Conservation (phyloP, 2,329 filamentous ascomycete species). For the Aspergillus terreus region DNA sequence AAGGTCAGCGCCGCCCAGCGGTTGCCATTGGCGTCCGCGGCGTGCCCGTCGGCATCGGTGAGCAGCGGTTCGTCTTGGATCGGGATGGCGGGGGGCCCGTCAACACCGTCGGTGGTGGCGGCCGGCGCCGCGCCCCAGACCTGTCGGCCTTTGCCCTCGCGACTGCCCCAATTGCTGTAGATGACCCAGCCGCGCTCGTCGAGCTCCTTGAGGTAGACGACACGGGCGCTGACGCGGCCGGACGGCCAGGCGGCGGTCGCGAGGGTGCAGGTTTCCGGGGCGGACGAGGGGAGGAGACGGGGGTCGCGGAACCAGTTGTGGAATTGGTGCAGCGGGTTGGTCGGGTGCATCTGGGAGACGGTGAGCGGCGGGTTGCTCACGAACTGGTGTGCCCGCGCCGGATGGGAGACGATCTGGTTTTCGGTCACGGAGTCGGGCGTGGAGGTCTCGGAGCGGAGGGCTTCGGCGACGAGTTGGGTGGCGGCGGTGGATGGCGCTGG, state of each 20-base stretch:
- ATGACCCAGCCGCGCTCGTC: conserved; percentile 80
- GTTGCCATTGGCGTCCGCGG: conserved; percentile 48
- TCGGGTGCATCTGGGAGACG: conserved; percentile 38
- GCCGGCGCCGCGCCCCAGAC: conserved; percentile 28
- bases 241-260: conserved; percentile 80
- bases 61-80: conserved; percentile 9
- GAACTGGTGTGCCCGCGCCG: conserved; percentile 43
- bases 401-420: conserved; percentile 31
- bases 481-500: conserved; percentile 10
- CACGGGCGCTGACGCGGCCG: conserved; percentile 76
- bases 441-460: conserved; percentile 29
- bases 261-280: conserved; percentile 85
- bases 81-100: conserved; percentile 62
- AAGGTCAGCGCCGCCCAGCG: conserved; percentile 80
- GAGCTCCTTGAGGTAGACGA: conserved; percentile 94
- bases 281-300: conserved; percentile 57
- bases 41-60: neutral
- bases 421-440: conserved; percentile 35
- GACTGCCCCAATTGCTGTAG: conserved; percentile 84
- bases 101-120: conserved; percentile 8
- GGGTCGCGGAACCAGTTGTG: conserved; percentile 82
- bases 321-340: conserved; percentile 75
- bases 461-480: conserved; percentile 14
- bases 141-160: conserved; percentile 48
- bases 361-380: conserved; percentile 40